Evolutionary conservation across 2,329 filamentous ascomycete species (phyloP), one percentile per base, ranked within the genome.

Genomic region (Diaporthe sp.): DNA sequence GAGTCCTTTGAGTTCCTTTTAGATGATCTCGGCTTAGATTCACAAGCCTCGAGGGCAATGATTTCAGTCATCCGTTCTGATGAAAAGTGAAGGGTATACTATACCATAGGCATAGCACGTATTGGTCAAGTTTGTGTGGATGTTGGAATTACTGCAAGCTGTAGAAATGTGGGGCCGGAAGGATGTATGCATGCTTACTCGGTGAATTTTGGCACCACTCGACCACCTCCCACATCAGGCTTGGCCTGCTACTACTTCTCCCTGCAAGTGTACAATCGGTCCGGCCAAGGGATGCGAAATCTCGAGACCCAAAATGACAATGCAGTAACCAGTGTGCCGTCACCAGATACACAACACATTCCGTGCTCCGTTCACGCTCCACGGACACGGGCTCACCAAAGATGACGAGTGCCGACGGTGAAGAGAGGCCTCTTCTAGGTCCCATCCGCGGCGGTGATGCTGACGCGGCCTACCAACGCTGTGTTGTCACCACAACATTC

Each of bases 401-500:
- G 10, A 72, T 72, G 55, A 19, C 42, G 22, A 61, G 28, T 6
- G 22, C 42, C 31, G 46, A 15, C 28, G 13, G 44, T 15, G 70
- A 72, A 72, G 53, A 44, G 28, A 51, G 28, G 55, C 55, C 70
- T 25, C 25, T 72, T 22, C 13, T 72, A 13, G 42, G 70, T 19
- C 70, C 55, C 19, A 51, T 34, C 55, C 28, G 9, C 61, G n/a
- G 25, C 68, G 51, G 34, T 37, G 19, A 49, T 4, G 53, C 37
- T 39, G 55, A 72, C 25, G 22, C 55, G 55, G 31, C 55, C 15
- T 60, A 39, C 70, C 42, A 17, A 12, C 70, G 70, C 53, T 55
- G 70, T 60, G 55, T 72, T 72, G 6, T 72, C 31, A 60, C 55
- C 44, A 49, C 25, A 15, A 72, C 28, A 15, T 72, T 72, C 51